Evolutionary conservation across 1,284 basidiomycete species (phyloP).

Genomic region (Pseudozyma tsukubaensis): DNA sequence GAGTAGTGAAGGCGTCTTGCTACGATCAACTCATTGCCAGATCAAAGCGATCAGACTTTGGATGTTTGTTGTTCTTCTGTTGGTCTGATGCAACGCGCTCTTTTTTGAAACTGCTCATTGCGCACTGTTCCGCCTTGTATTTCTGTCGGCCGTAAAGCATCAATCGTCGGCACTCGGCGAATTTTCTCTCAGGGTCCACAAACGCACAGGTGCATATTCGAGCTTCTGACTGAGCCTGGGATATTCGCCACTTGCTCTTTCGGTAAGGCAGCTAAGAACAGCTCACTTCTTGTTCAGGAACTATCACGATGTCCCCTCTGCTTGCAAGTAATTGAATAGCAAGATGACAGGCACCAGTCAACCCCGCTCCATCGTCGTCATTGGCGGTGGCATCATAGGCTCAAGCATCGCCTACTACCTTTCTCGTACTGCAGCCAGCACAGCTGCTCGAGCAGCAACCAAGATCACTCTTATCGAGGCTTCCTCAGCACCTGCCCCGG

Average conservation of each 20-base stretch:
- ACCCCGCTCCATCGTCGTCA: conserved; percentile 59
- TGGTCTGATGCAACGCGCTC: background rate
- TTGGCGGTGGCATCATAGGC: conserved; percentile 79
- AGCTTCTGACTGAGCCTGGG: background rate
- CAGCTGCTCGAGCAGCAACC: conserved; percentile 24
- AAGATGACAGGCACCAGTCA: conserved; percentile 32
- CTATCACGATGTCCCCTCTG: background rate
- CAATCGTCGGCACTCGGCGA: background rate
- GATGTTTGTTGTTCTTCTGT: conserved; percentile 6
- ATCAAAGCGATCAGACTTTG: background rate
- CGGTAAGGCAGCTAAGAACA: background rate
- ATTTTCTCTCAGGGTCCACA: conserved; percentile 11
- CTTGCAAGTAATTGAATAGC: background rate
- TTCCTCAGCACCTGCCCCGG: conserved; percentile 73
- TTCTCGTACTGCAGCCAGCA: conserved; percentile 26
- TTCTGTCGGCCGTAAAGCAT: conserved; percentile 1
- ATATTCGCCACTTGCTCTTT: conserved; percentile 14
- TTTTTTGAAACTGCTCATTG: background rate
- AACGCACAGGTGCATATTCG: conserved; percentile 6
- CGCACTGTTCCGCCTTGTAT: background rate
- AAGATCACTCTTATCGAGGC: conserved; percentile 78
- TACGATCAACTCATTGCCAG: background rate
- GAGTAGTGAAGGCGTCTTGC: too few relatives aligned
- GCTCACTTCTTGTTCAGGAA: background rate
- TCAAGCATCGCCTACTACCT: conserved; percentile 85